Evolutionary conservation across 2,329 filamentous ascomycete genomes (phyloP).

Genomic region (Hymenoscyphus occultus): DNA sequence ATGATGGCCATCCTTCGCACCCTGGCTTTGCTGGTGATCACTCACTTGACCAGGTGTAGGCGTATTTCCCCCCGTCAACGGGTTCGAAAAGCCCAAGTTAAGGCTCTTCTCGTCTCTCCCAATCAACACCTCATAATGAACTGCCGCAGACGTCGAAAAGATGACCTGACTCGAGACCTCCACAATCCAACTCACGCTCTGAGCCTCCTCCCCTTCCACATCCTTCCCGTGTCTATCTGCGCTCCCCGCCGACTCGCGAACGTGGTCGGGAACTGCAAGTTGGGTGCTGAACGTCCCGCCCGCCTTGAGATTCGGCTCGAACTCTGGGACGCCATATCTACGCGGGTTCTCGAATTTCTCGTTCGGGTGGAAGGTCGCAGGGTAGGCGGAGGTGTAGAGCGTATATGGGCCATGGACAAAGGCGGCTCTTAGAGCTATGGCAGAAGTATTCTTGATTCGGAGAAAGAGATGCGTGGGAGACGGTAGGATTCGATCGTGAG

Average conservation of each 20-base stretch:
- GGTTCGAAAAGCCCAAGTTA: conserved; percentile 51
- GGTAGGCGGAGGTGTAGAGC: conserved; percentile 82
- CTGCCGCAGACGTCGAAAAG: conserved; percentile 84
- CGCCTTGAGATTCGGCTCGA: conserved; percentile 94
- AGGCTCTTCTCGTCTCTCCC: conserved; percentile 83
- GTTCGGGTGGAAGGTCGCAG: conserved; percentile 79
- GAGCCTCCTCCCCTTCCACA: conserved; percentile 43
- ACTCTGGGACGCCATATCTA: conserved; percentile 77
- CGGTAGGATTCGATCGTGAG: conserved; percentile 83
- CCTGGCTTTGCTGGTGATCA: conserved; percentile 68
- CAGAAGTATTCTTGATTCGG: conserved; percentile 87
- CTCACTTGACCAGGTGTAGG: conserved; percentile 64
- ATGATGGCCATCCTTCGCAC: conserved; percentile 56
- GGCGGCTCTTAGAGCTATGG: conserved; percentile 85
- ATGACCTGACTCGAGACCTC: conserved; percentile 91
- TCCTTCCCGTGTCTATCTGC: conserved; percentile 42
- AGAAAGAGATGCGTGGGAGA: conserved; percentile 78
- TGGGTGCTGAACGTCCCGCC: conserved; percentile 82
- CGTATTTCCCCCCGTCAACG: conserved; percentile 39
- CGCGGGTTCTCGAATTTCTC: conserved; percentile 67
- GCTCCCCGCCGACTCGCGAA: conserved; percentile 61
- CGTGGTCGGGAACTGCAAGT: conserved; percentile 74
- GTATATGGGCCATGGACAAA: conserved; percentile 97
- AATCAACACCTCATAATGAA: conserved; percentile 83
- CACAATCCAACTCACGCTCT: conserved; percentile 78